Base-by-base conservation (phyloP, 805 yeast genomes). In the Zygoascus biomembranicola region DNA sequence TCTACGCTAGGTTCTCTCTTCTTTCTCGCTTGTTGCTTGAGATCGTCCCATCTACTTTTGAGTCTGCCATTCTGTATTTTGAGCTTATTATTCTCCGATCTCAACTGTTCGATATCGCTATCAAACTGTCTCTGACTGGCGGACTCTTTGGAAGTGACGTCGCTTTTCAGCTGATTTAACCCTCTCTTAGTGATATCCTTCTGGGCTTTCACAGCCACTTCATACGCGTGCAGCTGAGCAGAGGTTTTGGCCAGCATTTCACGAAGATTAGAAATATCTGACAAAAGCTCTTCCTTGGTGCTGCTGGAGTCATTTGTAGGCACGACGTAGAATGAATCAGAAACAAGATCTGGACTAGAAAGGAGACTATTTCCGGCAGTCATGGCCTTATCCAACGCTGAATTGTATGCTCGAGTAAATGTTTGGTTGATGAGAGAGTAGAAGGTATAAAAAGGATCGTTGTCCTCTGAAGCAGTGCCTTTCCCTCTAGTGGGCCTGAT, bases 21-120 rank as follows among this genome's bases (percentile, higher is more conserved):
- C 59, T 70, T 80, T 53, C 81, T 72, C 1, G 88, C 88, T 58
- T 81, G 79, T 61, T 82, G 84, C 19, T 82, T 84, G 31, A 84
- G 66, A 20, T 76, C 79, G 59, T 83, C 81, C 89, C 89, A 84
- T 39, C 87, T 66, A 55, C 78, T 78, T 56, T 78, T 80, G 51
- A 82, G 65, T 53, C 77, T 76, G 2, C 72, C 70, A 5, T 73
- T 75, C 59, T 83, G 82, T 47, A 71, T 71, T 49, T 77, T 77
- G 52, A 81, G 66, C 47, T 76, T 76, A 47, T 66, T 69, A 56
- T 73, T 75, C 47, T 75, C 79, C 49, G 68, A 69, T 32, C 61
- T 53, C 14, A 74, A 52, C 9, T 61, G 57, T 20, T 73, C 76
- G n/a, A 74, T 52, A 51, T 67, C 71, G 5, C 54, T 39, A 19